Base-by-base conservation (phyloP, 345 rosid species). In the Lepidium sativum region DNA sequence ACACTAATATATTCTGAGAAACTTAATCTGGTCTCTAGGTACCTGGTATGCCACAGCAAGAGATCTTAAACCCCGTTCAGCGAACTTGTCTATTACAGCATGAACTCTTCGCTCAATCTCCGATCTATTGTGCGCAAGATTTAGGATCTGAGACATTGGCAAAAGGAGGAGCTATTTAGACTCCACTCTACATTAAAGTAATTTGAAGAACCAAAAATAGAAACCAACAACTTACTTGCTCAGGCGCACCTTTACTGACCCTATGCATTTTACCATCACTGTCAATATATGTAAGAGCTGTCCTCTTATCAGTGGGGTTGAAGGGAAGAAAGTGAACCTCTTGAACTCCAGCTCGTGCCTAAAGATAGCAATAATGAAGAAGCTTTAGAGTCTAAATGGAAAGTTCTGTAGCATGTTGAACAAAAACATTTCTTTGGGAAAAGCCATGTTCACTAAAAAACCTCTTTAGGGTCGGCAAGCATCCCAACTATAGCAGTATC, bases 381-480 rank as follows among this genome's bases (percentile, higher is more conserved):
- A 60, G 41, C 17, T 2, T n/a, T 54, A 32, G 33, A 62, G 9
- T 35, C 15, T 35, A 20, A 5, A 17, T n/a, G n/a, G n/a, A n/a
- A n/a, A n/a, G n/a, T n/a, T 5, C 42, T 53, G 25, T 52, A 7
- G 51, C 39, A 44, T 6, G 23, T 13, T 40, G 20, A 11, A 57
- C 6, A 45, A 50, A 23, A 7, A 6, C 10, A 49, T 57, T 40
- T 18, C 14, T n/a, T n/a, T n/a, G n/a, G n/a, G n/a, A n/a, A n/a
- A 32, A 61, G 38, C 33, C 3, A 13, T 33, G 29, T 54, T 14
- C 27, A n/a, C 43, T 13, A 42, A 6, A 56, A 6, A 67, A 88
- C 98, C 95, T 94, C 99, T 77, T 88, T 94, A 6, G 99, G 97
- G 74, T 94, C 99, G 58, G 99, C 97, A 64, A 94, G 81, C 92